Base-by-base conservation (phyloP, 345 rosid genomes). In the Luvunga scandens region DNA sequence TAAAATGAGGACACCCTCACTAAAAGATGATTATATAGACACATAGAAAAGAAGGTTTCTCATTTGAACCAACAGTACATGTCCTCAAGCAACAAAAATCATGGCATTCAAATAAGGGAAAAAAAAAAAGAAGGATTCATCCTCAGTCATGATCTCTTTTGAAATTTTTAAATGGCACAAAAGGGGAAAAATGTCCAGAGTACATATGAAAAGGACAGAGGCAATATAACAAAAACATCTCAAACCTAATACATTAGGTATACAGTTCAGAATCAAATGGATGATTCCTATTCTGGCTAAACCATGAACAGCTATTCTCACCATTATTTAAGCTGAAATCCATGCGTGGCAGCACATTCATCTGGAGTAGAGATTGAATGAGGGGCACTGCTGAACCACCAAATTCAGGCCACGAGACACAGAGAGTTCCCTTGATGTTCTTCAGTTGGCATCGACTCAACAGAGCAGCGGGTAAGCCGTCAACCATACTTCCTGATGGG, bases 401-500 rank as follows among this genome's bases (percentile, higher is more conserved):
- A 77, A 83, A 76, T 76, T 87, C 92, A 76, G 99, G 99, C 99
- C 97, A 94, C 21, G 94, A 82, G 70, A 94, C 84, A 69, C 89
- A 90, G 12, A 94, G 81, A 2, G 90, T 82, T 74, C 97, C 99
- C 84, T 84, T 94, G 34, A 89, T 83, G 78, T 91, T 92, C 87
- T 79, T 88, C 81, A 91, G 78, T 77, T 96, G 97, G 70, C 97
- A 94, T 14, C 80, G 89, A 78, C 89, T 81, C 85, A 96, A 87
- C 74, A 94, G 79, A 4, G 98, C 92, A 84, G 99, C 97, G 68
- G 92, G 88, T 71, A 94, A 76, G 80, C 99, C 98, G 66, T 96
- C 97, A 12, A 91, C 78, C 82, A 92, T 80, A 80, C 99, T 96
- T 45, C 97, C 98, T 6, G 98, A 94, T 55, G 99, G 98, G 62